Base-by-base conservation (phyloP, 371 early-diverging fungal genomes). In the Ordospora colligata region DNA sequence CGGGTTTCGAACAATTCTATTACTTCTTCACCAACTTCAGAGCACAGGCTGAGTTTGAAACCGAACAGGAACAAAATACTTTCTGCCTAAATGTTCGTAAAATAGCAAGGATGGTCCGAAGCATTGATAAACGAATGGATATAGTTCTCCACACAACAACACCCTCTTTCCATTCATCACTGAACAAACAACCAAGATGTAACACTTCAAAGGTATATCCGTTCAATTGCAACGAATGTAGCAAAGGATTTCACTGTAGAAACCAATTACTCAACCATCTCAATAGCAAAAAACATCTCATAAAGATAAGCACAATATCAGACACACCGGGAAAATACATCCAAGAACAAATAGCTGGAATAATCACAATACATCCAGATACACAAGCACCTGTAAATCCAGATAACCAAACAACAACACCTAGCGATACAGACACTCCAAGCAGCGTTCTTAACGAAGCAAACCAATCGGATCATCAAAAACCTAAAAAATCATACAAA, bases 1-100 rank as follows among this genome's bases (percentile, higher is more conserved):
- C 73, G 0, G 73, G 69, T 69, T 72, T 58, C 21, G 44, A 46
- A 44, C 23, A 46, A 45, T 72, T 72, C 25, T 72, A 72, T 21
- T 27, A 62, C n/a, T 10, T 50, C 11, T 72, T 52, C 17, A 49
- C 42, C 44, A 51, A 67, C 44, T 72, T 72, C 19, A 19, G 52
- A 58, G 25, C 58, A 8, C 58, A 58, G 12, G 40, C 27, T 7
- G 37, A 3, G 40, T 58, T 58, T 58, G 40, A 11, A 7, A 37
- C 58, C 58, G 58, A 58, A 19, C 37, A 58, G 19, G 58, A 58
- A 12, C 27, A 37, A 37, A 58, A 40, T 12, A 40, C 27, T 5
- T 58, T 58, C 14, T 58, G 58, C 14, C n/a, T 27, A 14, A 37
- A 6, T 37, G 58, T 58, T 37, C 27, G 58, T 12, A 58, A 10